Evolutionary conservation across 208 protist genomes (phyloP).

Genomic region (Crithidia sp.): DNA sequence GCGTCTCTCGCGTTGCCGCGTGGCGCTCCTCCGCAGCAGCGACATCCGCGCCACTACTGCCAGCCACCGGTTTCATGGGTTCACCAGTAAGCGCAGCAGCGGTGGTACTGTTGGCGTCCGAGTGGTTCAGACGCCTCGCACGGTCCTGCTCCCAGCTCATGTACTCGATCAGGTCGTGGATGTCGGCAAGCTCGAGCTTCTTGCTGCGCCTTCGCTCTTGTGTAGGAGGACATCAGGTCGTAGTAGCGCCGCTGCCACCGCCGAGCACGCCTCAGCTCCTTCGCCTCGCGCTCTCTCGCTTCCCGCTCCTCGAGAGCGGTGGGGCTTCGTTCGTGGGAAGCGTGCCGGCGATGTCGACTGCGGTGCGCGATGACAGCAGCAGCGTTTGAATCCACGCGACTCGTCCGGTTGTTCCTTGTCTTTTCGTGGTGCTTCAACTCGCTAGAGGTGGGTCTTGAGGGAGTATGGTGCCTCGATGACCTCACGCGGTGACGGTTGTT

Average conservation of each 20-base stretch:
- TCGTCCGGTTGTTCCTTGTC: too few relatives aligned
- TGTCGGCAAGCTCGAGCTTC: slow-evolving; percentile 48
- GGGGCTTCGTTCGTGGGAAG: neutral
- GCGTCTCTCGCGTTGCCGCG: neutral
- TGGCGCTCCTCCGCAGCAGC: neutral
- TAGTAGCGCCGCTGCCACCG: slow-evolving; percentile 46
- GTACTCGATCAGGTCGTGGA: slow-evolving; percentile 52
- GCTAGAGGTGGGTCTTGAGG: too few relatives aligned
- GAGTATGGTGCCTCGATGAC: too few relatives aligned
- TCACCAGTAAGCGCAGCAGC: neutral
- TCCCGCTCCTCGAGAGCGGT: neutral
- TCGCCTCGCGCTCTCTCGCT: neutral
- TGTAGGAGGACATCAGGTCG: slow-evolving; percentile 37
- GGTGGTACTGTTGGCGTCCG: slow-evolving; percentile 7
- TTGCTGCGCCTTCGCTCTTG: slow-evolving; percentile 30
- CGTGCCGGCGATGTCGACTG: neutral
- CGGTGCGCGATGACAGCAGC: neutral
- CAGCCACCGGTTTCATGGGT: neutral
- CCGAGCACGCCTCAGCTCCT: slow-evolving; percentile 1
- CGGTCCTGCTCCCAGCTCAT: slow-evolving; percentile 60
- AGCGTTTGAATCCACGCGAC: too few relatives aligned
- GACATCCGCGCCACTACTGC: neutral
- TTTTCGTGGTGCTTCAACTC: too few relatives aligned
- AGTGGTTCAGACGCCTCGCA: slow-evolving; percentile 19
- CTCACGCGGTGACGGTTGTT: too few relatives aligned